These are phyloP conservation scores for Coemansia sp. DNA, from an alignment of 192 early-diverging fungal species.

Conservation along the genomic window DNA sequence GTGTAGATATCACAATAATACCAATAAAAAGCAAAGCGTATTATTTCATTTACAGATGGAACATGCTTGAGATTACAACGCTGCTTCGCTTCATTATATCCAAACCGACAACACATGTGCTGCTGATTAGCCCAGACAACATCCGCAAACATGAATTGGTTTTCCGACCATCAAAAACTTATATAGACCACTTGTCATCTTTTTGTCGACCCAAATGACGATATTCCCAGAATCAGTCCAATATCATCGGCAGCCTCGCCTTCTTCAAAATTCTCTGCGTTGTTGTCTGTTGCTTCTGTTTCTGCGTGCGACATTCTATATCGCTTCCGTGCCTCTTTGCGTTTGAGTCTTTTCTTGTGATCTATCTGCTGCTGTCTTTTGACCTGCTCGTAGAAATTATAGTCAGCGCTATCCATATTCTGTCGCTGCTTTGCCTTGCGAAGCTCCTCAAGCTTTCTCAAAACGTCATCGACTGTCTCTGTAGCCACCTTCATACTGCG, in stretches of 20 bases:
- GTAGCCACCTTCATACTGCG: conserved; percentile 82
- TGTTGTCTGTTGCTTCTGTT: conserved; percentile 35
- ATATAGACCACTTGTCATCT: not conserved
- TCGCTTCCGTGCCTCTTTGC: conserved; percentile 52
- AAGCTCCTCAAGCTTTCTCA: conserved; percentile 65
- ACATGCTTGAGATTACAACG: too few relatives aligned
- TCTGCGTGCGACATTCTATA: conserved; percentile 52
- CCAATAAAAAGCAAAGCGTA: too few relatives aligned
- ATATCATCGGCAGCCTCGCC: conserved; percentile 63
- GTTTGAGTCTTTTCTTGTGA: conserved; percentile 49
- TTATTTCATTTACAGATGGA: too few relatives aligned
- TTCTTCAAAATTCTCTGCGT: conserved; percentile 9
- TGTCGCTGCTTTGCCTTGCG: conserved; percentile 66
- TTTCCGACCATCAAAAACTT: not conserved
- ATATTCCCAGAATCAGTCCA: conserved; percentile 75
- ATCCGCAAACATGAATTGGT: too few relatives aligned
- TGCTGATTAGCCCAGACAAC: too few relatives aligned
- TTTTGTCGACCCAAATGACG: conserved; percentile 38
- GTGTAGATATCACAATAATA: too few relatives aligned
- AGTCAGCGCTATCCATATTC: conserved; percentile 23
- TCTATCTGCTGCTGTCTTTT: conserved; percentile 66
- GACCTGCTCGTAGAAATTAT: conserved; percentile 65
- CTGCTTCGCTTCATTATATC: not conserved
- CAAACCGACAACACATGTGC: not conserved
- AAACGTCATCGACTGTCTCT: conserved; percentile 74